Evolutionary conservation across 176 grass and related monocot species (phyloP).

Genomic region (Avena eriantha): DNA sequence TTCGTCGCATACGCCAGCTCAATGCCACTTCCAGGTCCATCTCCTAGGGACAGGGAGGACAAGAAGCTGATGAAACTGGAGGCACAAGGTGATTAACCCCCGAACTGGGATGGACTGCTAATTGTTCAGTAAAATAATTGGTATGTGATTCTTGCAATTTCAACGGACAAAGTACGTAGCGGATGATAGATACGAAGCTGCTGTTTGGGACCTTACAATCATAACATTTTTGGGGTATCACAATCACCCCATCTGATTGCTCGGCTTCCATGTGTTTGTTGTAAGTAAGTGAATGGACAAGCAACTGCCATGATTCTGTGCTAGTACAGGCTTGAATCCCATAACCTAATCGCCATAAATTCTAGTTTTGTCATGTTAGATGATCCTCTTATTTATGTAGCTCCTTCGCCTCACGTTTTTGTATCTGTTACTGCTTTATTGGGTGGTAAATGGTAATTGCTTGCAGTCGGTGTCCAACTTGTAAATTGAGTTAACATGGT

Average conservation of each 20-base stretch:
- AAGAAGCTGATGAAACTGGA: slow-evolving; percentile 34
- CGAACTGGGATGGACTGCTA: not conserved
- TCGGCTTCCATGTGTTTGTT: slow-evolving; percentile 12
- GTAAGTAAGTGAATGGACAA: slow-evolving; percentile 30
- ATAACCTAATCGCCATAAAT: slow-evolving; percentile 46
- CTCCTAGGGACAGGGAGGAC: slow-evolving; percentile 44
- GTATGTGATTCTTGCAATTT: slow-evolving; percentile 35
- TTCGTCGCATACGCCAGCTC: slow-evolving; percentile 44
- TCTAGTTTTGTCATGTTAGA: slow-evolving; percentile 40
- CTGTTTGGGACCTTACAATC: slow-evolving; percentile 50
- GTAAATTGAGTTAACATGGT: slow-evolving; percentile 25
- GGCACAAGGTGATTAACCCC: slow-evolving; percentile 35
- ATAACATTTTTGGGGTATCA: not conserved
- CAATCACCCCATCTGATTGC: not conserved
- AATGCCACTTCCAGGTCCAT: slow-evolving; percentile 27
- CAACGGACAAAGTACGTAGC: not conserved
- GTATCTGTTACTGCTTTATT: slow-evolving; percentile 25
- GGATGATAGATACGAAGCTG: not conserved
- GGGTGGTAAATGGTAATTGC: slow-evolving; percentile 1
- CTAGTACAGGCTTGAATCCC: not conserved
- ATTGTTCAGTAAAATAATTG: slow-evolving; percentile 22
- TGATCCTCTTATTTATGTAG: slow-evolving; percentile 27
- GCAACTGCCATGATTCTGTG: not conserved
- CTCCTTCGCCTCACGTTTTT: slow-evolving; percentile 2
- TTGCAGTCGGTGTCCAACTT: not conserved